These are phyloP conservation scores for Aspergillus avenaceus DNA, from an alignment of 495 filamentous ascomycete species.

Conservation along the genomic window DNA sequence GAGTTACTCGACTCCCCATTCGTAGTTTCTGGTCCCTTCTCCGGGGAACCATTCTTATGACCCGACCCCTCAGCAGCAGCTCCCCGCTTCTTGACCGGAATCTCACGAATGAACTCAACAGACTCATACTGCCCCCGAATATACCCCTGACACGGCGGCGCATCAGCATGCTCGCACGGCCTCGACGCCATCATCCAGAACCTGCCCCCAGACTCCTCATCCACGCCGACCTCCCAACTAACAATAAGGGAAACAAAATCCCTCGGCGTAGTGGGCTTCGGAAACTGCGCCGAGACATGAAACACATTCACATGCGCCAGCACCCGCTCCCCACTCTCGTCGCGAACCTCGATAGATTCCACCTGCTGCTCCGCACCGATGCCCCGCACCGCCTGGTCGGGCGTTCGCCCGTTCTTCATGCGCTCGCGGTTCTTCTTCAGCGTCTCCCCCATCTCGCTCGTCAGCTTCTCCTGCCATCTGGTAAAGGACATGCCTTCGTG, in stretches of 20 bases:
- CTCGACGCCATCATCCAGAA: conserved; percentile 85
- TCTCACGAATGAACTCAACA: conserved; percentile 85
- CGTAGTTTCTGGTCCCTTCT: no score
- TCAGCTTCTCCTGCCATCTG: conserved; percentile 53
- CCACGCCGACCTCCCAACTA: conserved; percentile 38
- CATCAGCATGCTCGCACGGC: conserved; percentile 73
- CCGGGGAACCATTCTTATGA: background rate
- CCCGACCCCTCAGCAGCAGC: conserved; percentile 2
- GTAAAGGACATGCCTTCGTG: conserved; percentile 72
- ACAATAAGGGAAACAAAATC: conserved; percentile 82
- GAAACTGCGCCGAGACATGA: conserved; percentile 83
- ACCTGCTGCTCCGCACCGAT: conserved; percentile 76
- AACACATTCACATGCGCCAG: conserved; percentile 55
- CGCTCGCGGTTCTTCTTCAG: conserved; percentile 55
- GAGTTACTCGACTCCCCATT: conserved; percentile 27
- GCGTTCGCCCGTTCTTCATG: conserved; percentile 31
- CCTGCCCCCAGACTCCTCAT: conserved; percentile 35
- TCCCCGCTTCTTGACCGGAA: conserved; percentile 41
- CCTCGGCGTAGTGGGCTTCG: conserved; percentile 77
- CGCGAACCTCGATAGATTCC: conserved; percentile 49
- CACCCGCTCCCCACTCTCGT: conserved; percentile 37
- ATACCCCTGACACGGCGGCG: conserved; percentile 61
- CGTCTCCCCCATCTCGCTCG: conserved; percentile 50
- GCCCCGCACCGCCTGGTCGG: conserved; percentile 64
- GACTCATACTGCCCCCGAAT: conserved; percentile 87